A percentile compares a stretch with the other conserved stretches of the same genome.
Evolutionary conservation across 2,329 filamentous ascomycete genomes (phyloP).

Genomic region (Celoporthe dispersa): DNA sequence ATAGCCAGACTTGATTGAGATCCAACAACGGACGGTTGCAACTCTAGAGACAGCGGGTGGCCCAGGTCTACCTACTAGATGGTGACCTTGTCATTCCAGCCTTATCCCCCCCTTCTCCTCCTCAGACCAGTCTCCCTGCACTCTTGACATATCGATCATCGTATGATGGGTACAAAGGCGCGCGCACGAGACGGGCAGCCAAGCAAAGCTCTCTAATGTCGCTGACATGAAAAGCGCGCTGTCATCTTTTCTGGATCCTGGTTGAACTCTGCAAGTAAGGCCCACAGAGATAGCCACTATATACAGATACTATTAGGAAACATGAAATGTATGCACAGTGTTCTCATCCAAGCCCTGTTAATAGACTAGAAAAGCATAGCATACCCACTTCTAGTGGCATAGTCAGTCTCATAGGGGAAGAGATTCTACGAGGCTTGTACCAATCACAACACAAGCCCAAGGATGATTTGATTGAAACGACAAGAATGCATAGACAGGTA

Average conservation of each 20-base stretch:
- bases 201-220: neutral
- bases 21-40: neutral
- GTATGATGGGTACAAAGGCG: too few relatives aligned
- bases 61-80: neutral
- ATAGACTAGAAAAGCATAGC: neutral
- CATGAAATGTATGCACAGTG: neutral
- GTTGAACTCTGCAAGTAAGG: neutral
- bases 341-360: neutral
- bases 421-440: neutral
- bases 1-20: neutral
- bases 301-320: neutral
- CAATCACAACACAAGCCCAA: neutral
- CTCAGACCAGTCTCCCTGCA: constrained; percentile 4
- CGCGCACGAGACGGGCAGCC: too few relatives aligned
- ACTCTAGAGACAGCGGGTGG: neutral
- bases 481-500: neutral
- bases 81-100: neutral
- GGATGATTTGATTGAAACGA: neutral
- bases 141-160: neutral
- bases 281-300: neutral
- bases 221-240: neutral
- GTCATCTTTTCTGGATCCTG: neutral
- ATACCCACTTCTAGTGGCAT: neutral
- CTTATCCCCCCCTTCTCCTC: constrained; percentile 7
- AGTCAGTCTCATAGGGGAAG: neutral